phyloP scores from a whole-genome alignment of 2,329 filamentous ascomycete genomes.

The Annulohypoxylon truncatum region DNA sequence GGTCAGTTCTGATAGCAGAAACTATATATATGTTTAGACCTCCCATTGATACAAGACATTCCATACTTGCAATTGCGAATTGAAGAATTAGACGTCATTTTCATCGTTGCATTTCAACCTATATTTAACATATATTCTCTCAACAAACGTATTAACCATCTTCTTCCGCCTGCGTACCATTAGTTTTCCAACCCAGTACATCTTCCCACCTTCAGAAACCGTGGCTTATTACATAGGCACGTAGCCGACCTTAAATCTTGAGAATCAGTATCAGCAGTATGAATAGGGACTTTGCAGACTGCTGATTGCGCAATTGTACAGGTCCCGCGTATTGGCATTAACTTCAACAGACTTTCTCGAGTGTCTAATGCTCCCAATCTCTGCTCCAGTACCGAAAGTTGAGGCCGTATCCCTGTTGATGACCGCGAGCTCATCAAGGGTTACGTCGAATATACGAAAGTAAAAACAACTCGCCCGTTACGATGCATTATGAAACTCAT shows the following conservation, averaged over 20 bases:
- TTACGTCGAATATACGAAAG: conserved; percentile 13
- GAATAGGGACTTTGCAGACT: background rate
- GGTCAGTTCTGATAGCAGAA: background rate
- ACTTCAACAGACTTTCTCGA: conserved; percentile 26
- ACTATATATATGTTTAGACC: background rate
- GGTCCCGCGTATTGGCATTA: conserved; percentile 15
- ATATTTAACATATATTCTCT: background rate
- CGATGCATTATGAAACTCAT: conserved; percentile 28
- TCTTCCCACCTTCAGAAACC: background rate
- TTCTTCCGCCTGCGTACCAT: background rate
- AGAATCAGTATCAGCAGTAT: background rate
- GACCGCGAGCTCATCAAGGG: conserved; percentile 11
- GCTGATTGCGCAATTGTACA: background rate
- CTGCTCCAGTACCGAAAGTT: conserved; percentile 9
- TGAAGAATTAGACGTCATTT: background rate
- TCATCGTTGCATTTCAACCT: background rate
- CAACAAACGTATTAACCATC: background rate
- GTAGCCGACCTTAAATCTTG: background rate
- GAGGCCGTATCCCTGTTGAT: background rate
- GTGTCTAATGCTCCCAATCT: conserved; percentile 29
- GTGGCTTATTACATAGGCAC: background rate
- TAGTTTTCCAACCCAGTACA: background rate
- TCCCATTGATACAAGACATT: background rate
- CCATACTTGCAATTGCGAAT: background rate
- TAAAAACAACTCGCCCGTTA: conserved; percentile 15